Evolutionary conservation across 371 early-diverging fungal species (phyloP).

Genomic region (Globomyces sp.): DNA sequence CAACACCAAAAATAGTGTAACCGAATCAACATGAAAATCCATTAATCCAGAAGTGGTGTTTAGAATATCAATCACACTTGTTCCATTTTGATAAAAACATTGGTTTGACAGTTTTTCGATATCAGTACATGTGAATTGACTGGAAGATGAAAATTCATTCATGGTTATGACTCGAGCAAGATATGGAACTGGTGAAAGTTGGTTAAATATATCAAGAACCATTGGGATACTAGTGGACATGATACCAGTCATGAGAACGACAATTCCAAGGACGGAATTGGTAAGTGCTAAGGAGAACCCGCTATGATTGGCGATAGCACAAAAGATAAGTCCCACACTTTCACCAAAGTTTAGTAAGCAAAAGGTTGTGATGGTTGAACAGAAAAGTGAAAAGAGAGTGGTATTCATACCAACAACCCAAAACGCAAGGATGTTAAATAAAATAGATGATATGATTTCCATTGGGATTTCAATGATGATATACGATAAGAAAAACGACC

Average conservation of each 20-base stretch:
- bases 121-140: constrained; percentile 22
- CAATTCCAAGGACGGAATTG: constrained; percentile 2
- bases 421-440: constrained; percentile 27
- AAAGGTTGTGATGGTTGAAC: constrained; percentile 16
- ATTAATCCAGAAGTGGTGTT: constrained; percentile 22
- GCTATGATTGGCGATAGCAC: constrained; percentile 28
- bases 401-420: constrained; percentile 28
- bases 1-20: constrained; percentile 23
- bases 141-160: constrained; percentile 21
- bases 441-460: constrained; percentile 28
- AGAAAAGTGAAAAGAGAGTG: constrained; percentile 23
- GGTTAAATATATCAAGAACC: constrained; percentile 36
- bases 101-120: constrained; percentile 10
- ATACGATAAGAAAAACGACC: constrained; percentile 33
- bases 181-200: constrained; percentile 32
- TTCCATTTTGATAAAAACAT: constrained; percentile 36
- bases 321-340: constrained; percentile 43
- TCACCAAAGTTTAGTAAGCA: constrained; percentile 36
- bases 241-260: background rate
- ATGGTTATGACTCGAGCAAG: constrained; percentile 30
- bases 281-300: background rate
- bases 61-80: constrained; percentile 32
- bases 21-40: constrained; percentile 7
- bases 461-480: constrained; percentile 32
- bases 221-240: constrained; percentile 26